These are phyloP conservation scores for Aspergillus neoniger DNA, from an alignment of 2,329 filamentous ascomycete genomes.

Conservation along the genomic window DNA sequence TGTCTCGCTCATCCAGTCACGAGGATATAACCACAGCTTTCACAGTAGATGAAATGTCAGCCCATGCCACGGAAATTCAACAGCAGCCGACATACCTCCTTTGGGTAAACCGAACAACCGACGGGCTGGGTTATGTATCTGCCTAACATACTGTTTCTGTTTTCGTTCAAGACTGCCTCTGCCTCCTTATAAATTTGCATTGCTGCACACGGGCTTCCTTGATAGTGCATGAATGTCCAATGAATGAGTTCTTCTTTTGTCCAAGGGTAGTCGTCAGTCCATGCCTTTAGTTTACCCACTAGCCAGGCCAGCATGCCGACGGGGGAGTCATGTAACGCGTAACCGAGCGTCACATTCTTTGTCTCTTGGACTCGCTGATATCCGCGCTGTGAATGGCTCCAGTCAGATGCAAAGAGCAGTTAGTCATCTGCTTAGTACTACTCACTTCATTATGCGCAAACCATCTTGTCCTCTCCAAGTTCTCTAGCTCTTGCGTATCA, in stretches of 20 bases:
- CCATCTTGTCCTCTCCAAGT: too few relatives aligned
- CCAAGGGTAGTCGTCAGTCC: slow-evolving; percentile 73
- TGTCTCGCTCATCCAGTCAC: slow-evolving; percentile 44
- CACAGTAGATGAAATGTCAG: too few relatives aligned
- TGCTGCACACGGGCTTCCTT: too few relatives aligned
- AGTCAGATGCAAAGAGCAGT: too few relatives aligned
- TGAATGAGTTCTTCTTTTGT: slow-evolving; percentile 74
- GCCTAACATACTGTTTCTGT: too few relatives aligned
- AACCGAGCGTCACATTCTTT: slow-evolving; percentile 59
- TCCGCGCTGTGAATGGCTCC: slow-evolving; percentile 62
- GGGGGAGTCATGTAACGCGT: slow-evolving; percentile 68
- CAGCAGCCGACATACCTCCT: slow-evolving; percentile 54
- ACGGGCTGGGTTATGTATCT: slow-evolving; percentile 58
- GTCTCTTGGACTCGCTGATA: slow-evolving; percentile 52
- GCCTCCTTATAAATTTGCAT: too few relatives aligned
- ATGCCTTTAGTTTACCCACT: slow-evolving; percentile 77
- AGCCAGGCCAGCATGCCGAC: slow-evolving; percentile 75
- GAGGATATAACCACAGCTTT: slow-evolving; percentile 14
- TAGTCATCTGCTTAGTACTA: too few relatives aligned
- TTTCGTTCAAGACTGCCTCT: too few relatives aligned
- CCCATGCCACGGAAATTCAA: slow-evolving; percentile 40
- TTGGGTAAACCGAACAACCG: slow-evolving; percentile 62
- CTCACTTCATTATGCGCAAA: too few relatives aligned
- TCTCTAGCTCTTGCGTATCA: too few relatives aligned
- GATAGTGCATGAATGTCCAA: slow-evolving; percentile 74